Percentiles rank a stretch among this genome's conserved stretches.
phyloP scores from a whole-genome alignment of 2,329 filamentous ascomycete species.

The Xylariaceae sp. region DNA sequence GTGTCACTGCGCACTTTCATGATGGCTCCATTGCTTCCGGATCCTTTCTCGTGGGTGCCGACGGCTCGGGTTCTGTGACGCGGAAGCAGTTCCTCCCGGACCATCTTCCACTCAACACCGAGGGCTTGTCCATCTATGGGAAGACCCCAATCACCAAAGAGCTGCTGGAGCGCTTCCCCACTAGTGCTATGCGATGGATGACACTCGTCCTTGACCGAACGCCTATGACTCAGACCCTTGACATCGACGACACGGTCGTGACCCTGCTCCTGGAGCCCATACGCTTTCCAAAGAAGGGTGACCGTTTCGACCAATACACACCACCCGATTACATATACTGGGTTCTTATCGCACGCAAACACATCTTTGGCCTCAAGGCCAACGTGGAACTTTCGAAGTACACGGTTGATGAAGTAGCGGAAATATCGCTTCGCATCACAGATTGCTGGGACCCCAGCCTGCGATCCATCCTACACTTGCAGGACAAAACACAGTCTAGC shows the following conservation, averaged over 20 bases:
- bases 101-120: constrained; percentile 34
- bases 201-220: constrained; percentile 8
- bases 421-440: constrained; percentile 7
- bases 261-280: constrained; percentile 21
- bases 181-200: constrained; percentile 3
- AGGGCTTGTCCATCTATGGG: constrained; percentile 36
- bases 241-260: constrained; percentile 13
- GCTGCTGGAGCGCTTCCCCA: constrained; percentile 16
- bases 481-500: constrained; percentile 6
- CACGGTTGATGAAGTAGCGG: constrained; percentile 6
- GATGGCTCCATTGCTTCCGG: constrained; percentile 32
- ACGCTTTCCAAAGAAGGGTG: constrained; percentile 7
- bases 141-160: constrained; percentile 34
- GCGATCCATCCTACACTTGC: constrained; percentile 9
- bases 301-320: constrained; percentile 2
- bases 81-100: constrained; percentile 36
- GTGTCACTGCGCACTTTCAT: constrained; percentile 28
- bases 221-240: constrained; percentile 4
- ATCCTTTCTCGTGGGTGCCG: constrained; percentile 36
- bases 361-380: constrained; percentile 3
- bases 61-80: constrained; percentile 35
- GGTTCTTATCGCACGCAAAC: constrained; percentile 22
- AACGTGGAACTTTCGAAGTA: constrained; percentile 5
- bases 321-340: constrained; percentile 34
- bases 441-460: constrained; percentile 10